Evolutionary conservation across 768 basidiomycete species (phyloP).

Genomic region (Phlegmacium glaucopus): DNA sequence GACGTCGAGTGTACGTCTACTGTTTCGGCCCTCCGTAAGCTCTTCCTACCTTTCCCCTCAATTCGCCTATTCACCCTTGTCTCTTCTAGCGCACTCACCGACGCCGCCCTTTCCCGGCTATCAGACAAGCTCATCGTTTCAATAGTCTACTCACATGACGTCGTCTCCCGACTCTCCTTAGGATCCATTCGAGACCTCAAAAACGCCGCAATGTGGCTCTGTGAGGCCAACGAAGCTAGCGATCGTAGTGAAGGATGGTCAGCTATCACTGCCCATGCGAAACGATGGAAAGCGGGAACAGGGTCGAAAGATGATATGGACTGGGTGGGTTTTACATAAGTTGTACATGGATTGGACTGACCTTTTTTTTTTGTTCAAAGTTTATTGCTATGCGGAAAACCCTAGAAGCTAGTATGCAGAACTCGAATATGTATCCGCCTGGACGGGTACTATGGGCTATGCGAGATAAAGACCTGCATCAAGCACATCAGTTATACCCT

Average conservation of each 20-base stretch:
- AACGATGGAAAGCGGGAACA: constrained; percentile 55
- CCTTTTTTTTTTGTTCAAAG: constrained; percentile 31
- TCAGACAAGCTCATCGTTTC: constrained; percentile 66
- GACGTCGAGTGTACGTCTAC: constrained; percentile 67
- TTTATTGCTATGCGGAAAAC: constrained; percentile 81
- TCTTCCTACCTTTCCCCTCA: neutral
- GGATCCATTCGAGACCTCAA: constrained; percentile 75
- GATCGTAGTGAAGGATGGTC: constrained; percentile 52
- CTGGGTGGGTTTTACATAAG: constrained; percentile 46
- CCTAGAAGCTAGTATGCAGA: constrained; percentile 81
- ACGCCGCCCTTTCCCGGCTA: constrained; percentile 55
- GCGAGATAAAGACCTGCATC: constrained; percentile 67
- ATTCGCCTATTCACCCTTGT: neutral
- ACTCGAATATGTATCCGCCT: constrained; percentile 68
- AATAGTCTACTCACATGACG: constrained; percentile 80
- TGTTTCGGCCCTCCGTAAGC: constrained; percentile 79
- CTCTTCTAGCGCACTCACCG: constrained; percentile 52
- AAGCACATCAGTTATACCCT: constrained; percentile 42
- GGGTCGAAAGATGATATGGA: constrained; percentile 52
- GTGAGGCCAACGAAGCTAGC: constrained; percentile 55
- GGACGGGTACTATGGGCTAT: constrained; percentile 80
- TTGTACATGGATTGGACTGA: constrained; percentile 3
- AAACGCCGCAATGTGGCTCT: constrained; percentile 77
- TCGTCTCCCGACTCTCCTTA: constrained; percentile 74
- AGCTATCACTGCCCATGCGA: constrained; percentile 45